Evolutionary conservation across 495 filamentous ascomycete genomes (phyloP).

Genomic region (Oidiodendron maius): DNA sequence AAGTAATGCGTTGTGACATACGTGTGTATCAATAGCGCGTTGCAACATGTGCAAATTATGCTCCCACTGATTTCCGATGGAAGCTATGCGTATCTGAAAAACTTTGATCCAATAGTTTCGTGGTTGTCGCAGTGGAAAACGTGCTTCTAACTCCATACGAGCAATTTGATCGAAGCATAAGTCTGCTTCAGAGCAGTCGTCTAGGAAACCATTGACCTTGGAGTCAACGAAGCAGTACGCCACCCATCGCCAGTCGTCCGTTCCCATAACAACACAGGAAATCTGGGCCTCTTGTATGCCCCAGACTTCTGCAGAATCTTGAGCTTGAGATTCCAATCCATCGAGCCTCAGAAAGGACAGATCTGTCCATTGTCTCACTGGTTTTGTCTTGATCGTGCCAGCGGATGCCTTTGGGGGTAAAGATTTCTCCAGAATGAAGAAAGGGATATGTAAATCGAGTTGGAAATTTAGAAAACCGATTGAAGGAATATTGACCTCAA

Average conservation of each 20-base stretch:
- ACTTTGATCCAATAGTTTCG: slow-evolving; percentile 4
- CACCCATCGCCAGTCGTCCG: not conserved
- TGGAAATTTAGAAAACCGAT: not conserved
- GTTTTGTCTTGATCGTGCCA: not conserved
- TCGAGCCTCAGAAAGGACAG: not conserved
- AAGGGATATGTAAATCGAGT: not conserved
- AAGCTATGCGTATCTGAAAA: not conserved
- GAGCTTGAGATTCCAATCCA: not conserved
- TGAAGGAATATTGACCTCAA: not conserved
- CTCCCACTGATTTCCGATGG: not conserved
- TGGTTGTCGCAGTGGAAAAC: not conserved
- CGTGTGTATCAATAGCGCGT: not conserved
- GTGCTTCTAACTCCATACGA: not conserved
- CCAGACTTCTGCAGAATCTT: not conserved
- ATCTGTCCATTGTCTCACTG: slow-evolving; percentile 3
- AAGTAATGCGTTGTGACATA: too few relatives aligned
- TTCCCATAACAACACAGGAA: not conserved
- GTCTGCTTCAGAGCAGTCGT: not conserved
- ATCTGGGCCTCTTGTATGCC: not conserved
- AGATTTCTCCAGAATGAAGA: not conserved
- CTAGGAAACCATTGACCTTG: not conserved
- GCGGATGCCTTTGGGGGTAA: not conserved
- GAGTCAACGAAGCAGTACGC: slow-evolving; percentile 3
- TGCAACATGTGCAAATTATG: not conserved
- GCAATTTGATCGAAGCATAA: not conserved